Conservation (phyloP, 2,329 filamentous ascomycete species). For the Arthrobotrys conoides region DNA sequence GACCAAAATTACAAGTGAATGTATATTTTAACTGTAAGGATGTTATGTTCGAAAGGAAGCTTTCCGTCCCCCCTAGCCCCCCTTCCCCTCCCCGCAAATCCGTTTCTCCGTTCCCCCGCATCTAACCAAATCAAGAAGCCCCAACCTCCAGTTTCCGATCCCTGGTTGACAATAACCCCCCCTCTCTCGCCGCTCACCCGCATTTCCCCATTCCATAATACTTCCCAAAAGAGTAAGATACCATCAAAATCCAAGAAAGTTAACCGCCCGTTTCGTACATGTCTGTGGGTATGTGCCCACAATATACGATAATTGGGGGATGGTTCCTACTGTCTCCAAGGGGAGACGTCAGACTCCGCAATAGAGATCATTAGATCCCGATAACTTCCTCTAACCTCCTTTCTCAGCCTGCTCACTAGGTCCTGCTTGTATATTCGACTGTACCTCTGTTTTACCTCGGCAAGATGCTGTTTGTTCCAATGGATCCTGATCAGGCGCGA, state of each 20-base stretch:
- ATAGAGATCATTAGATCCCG: conserved; percentile 80
- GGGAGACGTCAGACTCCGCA: conserved; percentile 53
- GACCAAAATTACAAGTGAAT: conserved; percentile 11
- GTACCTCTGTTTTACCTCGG: conserved; percentile 84
- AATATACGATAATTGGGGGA: not conserved
- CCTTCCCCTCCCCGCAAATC: conserved; percentile 7
- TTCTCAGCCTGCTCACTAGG: conserved; percentile 78
- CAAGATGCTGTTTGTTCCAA: conserved; percentile 83
- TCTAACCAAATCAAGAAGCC: conserved; percentile 47
- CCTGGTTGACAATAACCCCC: conserved; percentile 20
- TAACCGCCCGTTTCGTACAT: conserved; percentile 2
- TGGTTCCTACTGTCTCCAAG: conserved; percentile 40
- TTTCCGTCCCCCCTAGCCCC: not conserved
- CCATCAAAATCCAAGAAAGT: no score
- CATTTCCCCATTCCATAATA: not conserved
- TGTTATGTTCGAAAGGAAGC: not conserved
- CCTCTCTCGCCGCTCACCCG: conserved; percentile 9
- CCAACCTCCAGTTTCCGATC: conserved; percentile 31
- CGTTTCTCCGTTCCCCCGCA: conserved; percentile 36
- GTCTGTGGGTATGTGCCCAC: no score
- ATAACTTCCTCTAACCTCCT: conserved; percentile 90
- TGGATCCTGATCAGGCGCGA: conserved; percentile 83
- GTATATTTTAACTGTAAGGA: not conserved
- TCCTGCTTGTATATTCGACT: conserved; percentile 78
- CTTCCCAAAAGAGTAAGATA: not conserved